A percentile compares a stretch with the other conserved stretches of the same genome.
Conservation (phyloP, 495 filamentous ascomycete genomes). For the Daldinia caldariorum region DNA sequence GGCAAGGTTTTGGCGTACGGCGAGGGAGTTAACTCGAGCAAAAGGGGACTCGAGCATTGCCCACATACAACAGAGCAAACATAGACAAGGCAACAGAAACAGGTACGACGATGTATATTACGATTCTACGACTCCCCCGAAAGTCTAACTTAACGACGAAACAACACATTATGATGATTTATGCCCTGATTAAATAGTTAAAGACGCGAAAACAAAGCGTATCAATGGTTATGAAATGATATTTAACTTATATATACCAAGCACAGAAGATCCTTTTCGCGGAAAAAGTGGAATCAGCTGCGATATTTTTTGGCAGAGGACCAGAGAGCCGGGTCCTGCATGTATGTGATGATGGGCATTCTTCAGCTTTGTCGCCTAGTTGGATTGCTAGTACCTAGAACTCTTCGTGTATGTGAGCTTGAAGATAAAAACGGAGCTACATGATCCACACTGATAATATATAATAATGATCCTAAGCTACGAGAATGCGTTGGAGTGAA, state of each 20-base stretch:
- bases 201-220: conserved; percentile 7
- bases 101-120: conserved; percentile 38
- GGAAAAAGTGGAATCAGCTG: not conserved
- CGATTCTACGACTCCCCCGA: conserved; percentile 39
- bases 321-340: not conserved
- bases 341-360: not conserved
- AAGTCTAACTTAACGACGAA: conserved; percentile 39
- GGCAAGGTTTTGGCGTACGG: conserved; percentile 44
- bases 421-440: not conserved
- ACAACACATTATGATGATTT: conserved; percentile 40
- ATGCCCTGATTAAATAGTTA: conserved; percentile 16
- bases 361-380: not conserved
- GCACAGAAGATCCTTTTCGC: not conserved
- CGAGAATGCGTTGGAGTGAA: not conserved
- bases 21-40: conserved; percentile 37
- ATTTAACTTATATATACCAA: not conserved
- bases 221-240: conserved; percentile 12
- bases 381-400: not conserved
- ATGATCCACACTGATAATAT: conserved; percentile 2
- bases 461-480: not conserved
- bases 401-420: not conserved
- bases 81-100: conserved; percentile 34
- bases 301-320: not conserved
- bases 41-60: conserved; percentile 38
- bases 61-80: conserved; percentile 34